Evolutionary conservation across 257 asterid genomes (phyloP).

Genomic region (Primulina huaijiensis): DNA sequence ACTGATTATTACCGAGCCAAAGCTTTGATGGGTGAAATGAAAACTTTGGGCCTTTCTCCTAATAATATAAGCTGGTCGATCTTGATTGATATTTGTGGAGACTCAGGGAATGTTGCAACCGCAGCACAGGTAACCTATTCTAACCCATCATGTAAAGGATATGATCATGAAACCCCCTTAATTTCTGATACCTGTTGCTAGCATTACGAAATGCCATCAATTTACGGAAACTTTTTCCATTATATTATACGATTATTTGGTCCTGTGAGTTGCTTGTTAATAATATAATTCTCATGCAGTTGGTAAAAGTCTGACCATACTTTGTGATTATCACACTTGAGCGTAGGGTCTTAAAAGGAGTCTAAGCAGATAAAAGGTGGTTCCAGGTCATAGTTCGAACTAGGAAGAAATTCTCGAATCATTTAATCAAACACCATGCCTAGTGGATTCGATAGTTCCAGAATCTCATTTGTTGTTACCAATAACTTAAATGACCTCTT

Average conservation of each 20-base stretch:
- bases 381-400: background rate
- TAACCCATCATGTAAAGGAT: constrained; percentile 14
- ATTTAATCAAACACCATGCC: background rate
- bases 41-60: constrained; percentile 70
- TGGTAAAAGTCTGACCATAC: background rate
- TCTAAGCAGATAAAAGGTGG: background rate
- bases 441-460: constrained; percentile 11
- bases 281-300: background rate
- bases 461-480: constrained; percentile 13
- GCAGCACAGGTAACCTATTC: constrained; percentile 58
- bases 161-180: constrained; percentile 11
- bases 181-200: constrained; percentile 21
- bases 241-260: background rate
- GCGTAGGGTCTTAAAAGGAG: background rate
- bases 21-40: constrained; percentile 90
- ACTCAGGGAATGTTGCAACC: constrained; percentile 54
- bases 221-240: constrained; percentile 10
- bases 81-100: constrained; percentile 74
- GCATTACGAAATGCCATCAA: constrained; percentile 16
- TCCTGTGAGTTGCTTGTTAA: constrained; percentile 9
- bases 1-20: constrained; percentile 76
- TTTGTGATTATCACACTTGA: constrained; percentile 2
- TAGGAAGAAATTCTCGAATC: background rate
- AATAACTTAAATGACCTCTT: background rate
- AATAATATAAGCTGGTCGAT: constrained; percentile 87